A percentile compares a stretch with the other conserved stretches of the same genome.
Conservation (phyloP, 2,329 filamentous ascomycete genomes). For the Xylaria sp. region DNA sequence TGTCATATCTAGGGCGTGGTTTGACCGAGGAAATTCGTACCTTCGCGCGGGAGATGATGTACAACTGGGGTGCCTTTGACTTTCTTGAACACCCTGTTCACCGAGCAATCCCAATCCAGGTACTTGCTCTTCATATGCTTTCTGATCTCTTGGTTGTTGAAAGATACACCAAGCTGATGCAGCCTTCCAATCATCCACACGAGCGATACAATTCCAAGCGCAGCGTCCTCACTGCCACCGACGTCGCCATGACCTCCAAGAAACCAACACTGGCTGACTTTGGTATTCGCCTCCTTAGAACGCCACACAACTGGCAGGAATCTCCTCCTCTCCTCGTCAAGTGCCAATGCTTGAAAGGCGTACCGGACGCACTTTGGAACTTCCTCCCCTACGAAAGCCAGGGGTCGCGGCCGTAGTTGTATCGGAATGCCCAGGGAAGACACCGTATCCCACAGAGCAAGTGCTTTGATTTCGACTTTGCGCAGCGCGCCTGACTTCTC, state of each 20-base stretch:
- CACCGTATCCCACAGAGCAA: neutral
- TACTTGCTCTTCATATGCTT: no score
- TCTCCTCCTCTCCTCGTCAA: neutral
- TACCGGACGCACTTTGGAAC: neutral
- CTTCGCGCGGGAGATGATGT: no score
- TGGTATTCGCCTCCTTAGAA: neutral
- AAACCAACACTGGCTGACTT: neutral
- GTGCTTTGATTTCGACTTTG: neutral
- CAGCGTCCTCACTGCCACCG: neutral
- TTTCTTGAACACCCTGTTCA: no score
- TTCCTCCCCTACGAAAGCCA: neutral
- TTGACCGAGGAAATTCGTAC: no score
- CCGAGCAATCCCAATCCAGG: no score
- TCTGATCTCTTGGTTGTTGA: no score
- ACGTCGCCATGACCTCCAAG: neutral
- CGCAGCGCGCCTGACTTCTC: neutral
- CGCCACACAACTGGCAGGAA: neutral
- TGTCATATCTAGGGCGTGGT: no score
- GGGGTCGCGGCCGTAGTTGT: neutral
- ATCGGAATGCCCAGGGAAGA: neutral
- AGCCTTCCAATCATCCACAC: neutral
- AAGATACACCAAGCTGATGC: no score
- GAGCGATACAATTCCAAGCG: neutral
- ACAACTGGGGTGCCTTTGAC: no score
- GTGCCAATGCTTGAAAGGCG: neutral